Percentiles rank a stretch among this genome's conserved stretches.
These are phyloP conservation scores for Cyclaneusma minus DNA, from an alignment of 2,329 filamentous ascomycete genomes.

Conservation along the genomic window DNA sequence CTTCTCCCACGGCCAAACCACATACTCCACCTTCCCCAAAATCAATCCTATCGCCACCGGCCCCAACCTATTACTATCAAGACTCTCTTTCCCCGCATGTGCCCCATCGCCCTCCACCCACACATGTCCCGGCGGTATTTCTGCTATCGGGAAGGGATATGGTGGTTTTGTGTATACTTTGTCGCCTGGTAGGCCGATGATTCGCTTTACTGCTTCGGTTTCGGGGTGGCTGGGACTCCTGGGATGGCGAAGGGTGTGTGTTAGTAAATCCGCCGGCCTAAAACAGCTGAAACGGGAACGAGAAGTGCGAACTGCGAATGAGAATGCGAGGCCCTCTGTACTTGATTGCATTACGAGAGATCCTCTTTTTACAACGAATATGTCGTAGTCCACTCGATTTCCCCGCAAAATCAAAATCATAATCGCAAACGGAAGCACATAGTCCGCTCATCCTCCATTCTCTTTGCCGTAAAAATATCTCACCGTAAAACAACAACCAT, in stretches of 20 bases:
- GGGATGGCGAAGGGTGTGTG: no score
- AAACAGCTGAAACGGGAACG: no score
- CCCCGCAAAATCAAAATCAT: no score
- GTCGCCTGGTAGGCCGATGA: slow-evolving; percentile 72
- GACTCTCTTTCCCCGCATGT: slow-evolving; percentile 41
- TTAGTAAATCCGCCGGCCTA: slow-evolving; percentile 3
- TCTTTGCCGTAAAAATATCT: slow-evolving; percentile 8
- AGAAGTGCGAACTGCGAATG: neutral
- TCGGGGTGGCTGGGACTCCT: slow-evolving; percentile 61
- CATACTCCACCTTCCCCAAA: slow-evolving; percentile 55
- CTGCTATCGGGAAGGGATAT: slow-evolving; percentile 37
- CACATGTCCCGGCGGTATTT: slow-evolving; percentile 69
- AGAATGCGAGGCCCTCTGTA: no score
- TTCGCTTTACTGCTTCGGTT: slow-evolving; percentile 59
- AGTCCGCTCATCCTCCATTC: slow-evolving; percentile 1
- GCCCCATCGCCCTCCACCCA: slow-evolving; percentile 88
- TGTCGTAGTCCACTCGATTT: no score
- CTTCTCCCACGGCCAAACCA: slow-evolving; percentile 53
- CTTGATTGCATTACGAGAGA: no score
- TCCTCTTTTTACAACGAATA: neutral
- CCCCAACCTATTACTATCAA: slow-evolving; percentile 85
- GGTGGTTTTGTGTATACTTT: slow-evolving; percentile 49
- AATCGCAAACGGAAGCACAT: no score
- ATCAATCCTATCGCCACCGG: slow-evolving; percentile 65
- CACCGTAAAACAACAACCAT: slow-evolving; percentile 63